Percentiles rank a stretch among this genome's conserved stretches.
Conservation (phyloP, 768 basidiomycete genomes). For the Russula vinacea region DNA sequence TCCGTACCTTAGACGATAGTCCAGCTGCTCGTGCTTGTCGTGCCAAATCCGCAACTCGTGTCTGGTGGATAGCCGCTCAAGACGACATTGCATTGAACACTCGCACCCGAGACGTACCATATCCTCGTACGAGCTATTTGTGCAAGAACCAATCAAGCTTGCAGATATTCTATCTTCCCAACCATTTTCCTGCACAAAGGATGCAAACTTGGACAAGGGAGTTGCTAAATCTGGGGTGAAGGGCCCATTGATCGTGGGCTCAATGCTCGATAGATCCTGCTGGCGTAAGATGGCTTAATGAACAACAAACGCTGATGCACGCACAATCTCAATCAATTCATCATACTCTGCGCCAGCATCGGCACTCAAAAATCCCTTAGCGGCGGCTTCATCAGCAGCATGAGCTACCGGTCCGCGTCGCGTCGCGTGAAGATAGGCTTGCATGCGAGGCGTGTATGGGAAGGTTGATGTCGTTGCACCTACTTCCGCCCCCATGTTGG, state of each 20-base stretch:
- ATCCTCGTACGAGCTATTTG: slow-evolving; percentile 97
- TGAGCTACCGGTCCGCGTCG: slow-evolving; percentile 80
- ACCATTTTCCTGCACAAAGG: slow-evolving; percentile 75
- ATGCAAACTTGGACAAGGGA: slow-evolving; percentile 83
- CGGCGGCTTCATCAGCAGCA: slow-evolving; percentile 82
- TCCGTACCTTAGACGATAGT: slow-evolving; percentile 62
- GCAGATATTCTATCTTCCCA: slow-evolving; percentile 95
- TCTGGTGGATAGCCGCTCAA: slow-evolving; percentile 46
- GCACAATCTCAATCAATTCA: slow-evolving; percentile 87
- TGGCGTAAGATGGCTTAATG: slow-evolving; percentile 12
- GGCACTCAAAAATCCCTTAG: slow-evolving; percentile 70
- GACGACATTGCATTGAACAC: neutral
- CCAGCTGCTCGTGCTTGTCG: slow-evolving; percentile 84
- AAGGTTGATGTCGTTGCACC: slow-evolving; percentile 99
- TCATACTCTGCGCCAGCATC: slow-evolving; percentile 93
- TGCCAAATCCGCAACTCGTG: slow-evolving; percentile 87
- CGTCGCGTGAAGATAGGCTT: slow-evolving; percentile 84
- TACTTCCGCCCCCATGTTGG: slow-evolving; percentile 99
- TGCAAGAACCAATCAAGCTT: slow-evolving; percentile 95
- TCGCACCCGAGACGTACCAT: slow-evolving; percentile 52
- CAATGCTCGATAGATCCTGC: slow-evolving; percentile 83
- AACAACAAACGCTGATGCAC: slow-evolving; percentile 32
- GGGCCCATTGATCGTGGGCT: slow-evolving; percentile 93
- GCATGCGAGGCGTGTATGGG: slow-evolving; percentile 91
- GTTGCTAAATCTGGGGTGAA: slow-evolving; percentile 97